Percentiles rank a stretch among this genome's conserved stretches.
phyloP scores from a whole-genome alignment of 2,329 filamentous ascomycete genomes.

The Emergomyces pasteurianus region DNA sequence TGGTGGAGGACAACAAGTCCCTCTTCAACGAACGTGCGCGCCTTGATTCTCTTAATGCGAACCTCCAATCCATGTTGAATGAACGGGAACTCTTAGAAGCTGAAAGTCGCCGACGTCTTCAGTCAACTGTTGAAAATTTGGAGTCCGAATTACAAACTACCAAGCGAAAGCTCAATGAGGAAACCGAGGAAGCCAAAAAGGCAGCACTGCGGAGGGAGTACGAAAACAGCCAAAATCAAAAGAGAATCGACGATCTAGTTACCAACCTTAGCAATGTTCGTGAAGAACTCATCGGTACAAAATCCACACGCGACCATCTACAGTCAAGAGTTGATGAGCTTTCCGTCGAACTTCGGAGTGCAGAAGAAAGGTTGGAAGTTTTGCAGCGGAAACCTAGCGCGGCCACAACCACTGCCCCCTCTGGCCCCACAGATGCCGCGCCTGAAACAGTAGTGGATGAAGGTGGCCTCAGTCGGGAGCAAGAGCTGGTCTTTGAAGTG shows the following conservation, averaged over 20 bases:
- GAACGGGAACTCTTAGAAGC: constrained; percentile 78
- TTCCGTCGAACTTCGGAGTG: constrained; percentile 73
- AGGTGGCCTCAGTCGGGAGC: constrained; percentile 51
- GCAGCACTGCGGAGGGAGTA: constrained; percentile 75
- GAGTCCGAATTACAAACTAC: constrained; percentile 66
- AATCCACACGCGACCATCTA: constrained; percentile 80
- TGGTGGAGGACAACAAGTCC: constrained; percentile 77
- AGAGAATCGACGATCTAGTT: constrained; percentile 84
- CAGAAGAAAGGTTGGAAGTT: constrained; percentile 74
- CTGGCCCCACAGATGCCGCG: constrained; percentile 32
- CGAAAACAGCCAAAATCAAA: constrained; percentile 76
- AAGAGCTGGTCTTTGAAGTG: constrained; percentile 73
- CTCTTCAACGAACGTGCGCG: constrained; percentile 74
- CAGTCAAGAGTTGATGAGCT: constrained; percentile 83
- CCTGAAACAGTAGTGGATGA: constrained; percentile 39
- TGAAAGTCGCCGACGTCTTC: constrained; percentile 68
- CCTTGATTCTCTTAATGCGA: constrained; percentile 69
- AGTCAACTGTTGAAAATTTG: constrained; percentile 63
- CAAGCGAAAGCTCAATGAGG: constrained; percentile 73
- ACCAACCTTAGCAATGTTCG: constrained; percentile 65
- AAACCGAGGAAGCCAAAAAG: constrained; percentile 76
- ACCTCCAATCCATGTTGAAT: constrained; percentile 79
- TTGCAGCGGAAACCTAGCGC: constrained; percentile 69
- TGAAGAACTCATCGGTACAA: constrained; percentile 74
- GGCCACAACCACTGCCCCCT: constrained; percentile 37